Evolutionary conservation across 768 basidiomycete genomes (phyloP).

Genomic region (Leccinum boreale): DNA sequence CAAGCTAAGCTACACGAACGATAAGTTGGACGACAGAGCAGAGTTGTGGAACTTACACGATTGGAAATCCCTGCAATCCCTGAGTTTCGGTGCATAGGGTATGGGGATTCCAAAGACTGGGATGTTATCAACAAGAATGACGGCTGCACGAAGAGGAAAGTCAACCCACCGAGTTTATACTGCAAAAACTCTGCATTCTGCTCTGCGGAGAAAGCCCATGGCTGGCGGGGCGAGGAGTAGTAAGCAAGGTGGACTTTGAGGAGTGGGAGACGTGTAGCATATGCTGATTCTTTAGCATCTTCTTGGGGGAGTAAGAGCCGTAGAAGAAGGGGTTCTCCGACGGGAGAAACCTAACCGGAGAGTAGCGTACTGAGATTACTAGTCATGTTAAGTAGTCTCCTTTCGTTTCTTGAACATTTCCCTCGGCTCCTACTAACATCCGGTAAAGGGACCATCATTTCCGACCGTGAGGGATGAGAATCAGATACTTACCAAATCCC

Average conservation of each 20-base stretch:
- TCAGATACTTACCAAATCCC: background rate
- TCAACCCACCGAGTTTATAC: constrained; percentile 20
- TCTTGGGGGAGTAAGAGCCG: no score
- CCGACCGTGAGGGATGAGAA: background rate
- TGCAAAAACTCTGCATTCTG: constrained; percentile 26
- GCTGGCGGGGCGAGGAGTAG: background rate
- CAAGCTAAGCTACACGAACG: constrained; percentile 51
- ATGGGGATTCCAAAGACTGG: constrained; percentile 33
- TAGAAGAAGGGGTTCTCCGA: no score
- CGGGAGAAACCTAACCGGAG: no score
- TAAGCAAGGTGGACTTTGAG: constrained; percentile 13
- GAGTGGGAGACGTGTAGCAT: constrained; percentile 1
- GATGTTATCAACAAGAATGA: background rate
- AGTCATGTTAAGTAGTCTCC: no score
- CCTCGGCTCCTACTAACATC: background rate
- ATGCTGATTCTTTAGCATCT: constrained; percentile 16
- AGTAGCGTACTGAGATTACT: no score
- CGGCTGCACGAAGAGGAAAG: background rate
- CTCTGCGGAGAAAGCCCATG: constrained; percentile 15
- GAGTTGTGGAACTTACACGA: constrained; percentile 33
- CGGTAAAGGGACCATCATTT: constrained; percentile 2
- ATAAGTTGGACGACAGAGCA: background rate
- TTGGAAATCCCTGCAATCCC: constrained; percentile 36
- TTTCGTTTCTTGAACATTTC: background rate
- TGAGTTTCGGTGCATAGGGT: constrained; percentile 42